Evolutionary conservation across 805 yeast genomes (phyloP), one percentile per base, ranked within the genome.

Genomic region (Kazachstania kunashirensis): DNA sequence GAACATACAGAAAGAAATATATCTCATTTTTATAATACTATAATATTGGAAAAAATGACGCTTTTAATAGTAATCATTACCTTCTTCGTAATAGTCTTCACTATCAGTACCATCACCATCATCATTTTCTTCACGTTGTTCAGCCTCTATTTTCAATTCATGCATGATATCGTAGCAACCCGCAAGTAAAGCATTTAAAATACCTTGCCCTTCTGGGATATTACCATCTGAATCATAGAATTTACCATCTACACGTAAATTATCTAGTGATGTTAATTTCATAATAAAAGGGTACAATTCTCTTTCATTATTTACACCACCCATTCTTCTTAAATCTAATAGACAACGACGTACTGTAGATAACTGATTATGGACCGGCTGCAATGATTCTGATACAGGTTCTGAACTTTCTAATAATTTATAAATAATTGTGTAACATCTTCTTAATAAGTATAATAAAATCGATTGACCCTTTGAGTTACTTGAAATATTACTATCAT

Each of bases 131-230:
- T 71, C 75, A 42, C 66, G 67, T 43, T 79, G 88, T 49, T 82
- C 86, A 36, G 82, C 72, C 53, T 86, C 95, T 24, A 84, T 78
- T 54, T 85, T 82, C 57, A 92, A 67, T 63, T 92, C 98, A 54
- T 89, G 92, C 32, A 84, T 70, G 40, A 89, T 80, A 58, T 92
- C 98, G 57, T 85, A 92, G 59, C 97, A 89, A 56, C 88, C 96
- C 3, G 95, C 92, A 34, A 89, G 66, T 39, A 89, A 63, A 1
- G 95, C 95, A 57, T 78, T 86, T 44, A 92, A 67, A n/a, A 94
- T 77, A 5, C 96, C 98, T 61, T 92, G 99, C 10, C 99, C 99
- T 57, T 92, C 97, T 2, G 99, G 99, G 29, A 92, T 81, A 45
- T 84, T 83, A 35, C 77, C 84, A 43, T 83, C 84, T 31, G 85